Evolutionary conservation across 2,329 filamentous ascomycete genomes (phyloP).

Genomic region (Trichophaea hybrida): DNA sequence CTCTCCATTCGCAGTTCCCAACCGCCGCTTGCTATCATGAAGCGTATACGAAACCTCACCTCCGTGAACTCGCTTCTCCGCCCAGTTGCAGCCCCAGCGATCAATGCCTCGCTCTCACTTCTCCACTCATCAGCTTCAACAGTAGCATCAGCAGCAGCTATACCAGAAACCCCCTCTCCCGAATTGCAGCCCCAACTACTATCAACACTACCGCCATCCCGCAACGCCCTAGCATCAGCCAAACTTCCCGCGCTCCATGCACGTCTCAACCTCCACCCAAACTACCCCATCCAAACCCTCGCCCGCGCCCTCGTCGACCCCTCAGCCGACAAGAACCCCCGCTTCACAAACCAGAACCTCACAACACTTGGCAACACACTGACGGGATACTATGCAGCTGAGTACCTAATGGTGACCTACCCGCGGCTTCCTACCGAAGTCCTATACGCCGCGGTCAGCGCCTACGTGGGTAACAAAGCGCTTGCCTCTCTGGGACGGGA

Average conservation of each 20-base stretch:
- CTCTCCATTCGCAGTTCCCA: background rate
- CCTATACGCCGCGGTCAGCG: conserved; percentile 70
- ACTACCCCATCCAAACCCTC: conserved; percentile 72
- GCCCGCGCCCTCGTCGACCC: conserved; percentile 73
- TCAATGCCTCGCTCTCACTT: conserved; percentile 9
- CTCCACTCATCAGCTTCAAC: background rate
- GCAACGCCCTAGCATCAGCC: conserved; percentile 55
- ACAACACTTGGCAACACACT: conserved; percentile 68
- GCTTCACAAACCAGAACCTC: conserved; percentile 81
- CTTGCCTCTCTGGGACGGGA: conserved; percentile 59
- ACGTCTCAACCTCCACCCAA: conserved; percentile 65
- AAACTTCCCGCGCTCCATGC: conserved; percentile 90
- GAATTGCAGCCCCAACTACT: background rate
- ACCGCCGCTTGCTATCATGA: conserved; percentile 9
- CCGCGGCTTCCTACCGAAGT: conserved; percentile 83
- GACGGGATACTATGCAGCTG: conserved; percentile 75
- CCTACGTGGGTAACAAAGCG: conserved; percentile 63
- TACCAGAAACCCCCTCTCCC: background rate
- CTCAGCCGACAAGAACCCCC: conserved; percentile 63
- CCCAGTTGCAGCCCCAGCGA: conserved; percentile 1
- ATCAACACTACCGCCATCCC: conserved; percentile 42
- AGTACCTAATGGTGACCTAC: conserved; percentile 77
- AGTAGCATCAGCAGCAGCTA: background rate
- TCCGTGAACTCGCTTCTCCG: background rate
- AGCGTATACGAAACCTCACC: conserved; percentile 13